A percentile compares a stretch with the other conserved stretches of the same genome.
These are phyloP conservation scores for Orbilia brochopaga DNA, from an alignment of 2,329 filamentous ascomycete genomes.

Conservation along the genomic window DNA sequence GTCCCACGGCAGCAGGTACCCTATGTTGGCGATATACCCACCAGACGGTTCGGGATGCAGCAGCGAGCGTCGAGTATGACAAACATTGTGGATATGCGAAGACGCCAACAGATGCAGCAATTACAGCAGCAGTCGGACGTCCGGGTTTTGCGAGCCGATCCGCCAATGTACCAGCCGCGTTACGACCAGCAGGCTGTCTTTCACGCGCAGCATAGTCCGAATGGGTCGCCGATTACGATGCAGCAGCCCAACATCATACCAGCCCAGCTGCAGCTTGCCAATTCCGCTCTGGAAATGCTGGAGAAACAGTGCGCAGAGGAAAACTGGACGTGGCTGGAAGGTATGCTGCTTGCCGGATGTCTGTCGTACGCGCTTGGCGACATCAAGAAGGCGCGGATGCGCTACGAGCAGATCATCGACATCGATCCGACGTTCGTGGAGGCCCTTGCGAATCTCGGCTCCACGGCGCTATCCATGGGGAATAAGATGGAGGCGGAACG, in stretches of 20 bases:
- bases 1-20: slow-evolving; percentile 13
- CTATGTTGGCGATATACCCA: slow-evolving; percentile 5
- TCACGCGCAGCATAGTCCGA: slow-evolving; percentile 29
- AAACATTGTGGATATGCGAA: slow-evolving; percentile 31
- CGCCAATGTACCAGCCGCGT: slow-evolving; percentile 34
- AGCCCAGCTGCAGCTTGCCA: slow-evolving; percentile 60
- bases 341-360: slow-evolving; percentile 88
- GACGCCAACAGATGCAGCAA: slow-evolving; percentile 28
- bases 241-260: slow-evolving; percentile 26
- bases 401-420: slow-evolving; percentile 65
- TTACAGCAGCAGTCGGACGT: slow-evolving; percentile 22
- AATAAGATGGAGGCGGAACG: slow-evolving; percentile 82
- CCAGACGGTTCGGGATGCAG: slow-evolving; percentile 33
- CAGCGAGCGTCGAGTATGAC: slow-evolving; percentile 44
- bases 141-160: slow-evolving; percentile 40
- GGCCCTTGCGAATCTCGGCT: slow-evolving; percentile 89
- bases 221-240: slow-evolving; percentile 32
- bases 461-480: slow-evolving; percentile 82
- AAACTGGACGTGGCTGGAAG: slow-evolving; percentile 87
- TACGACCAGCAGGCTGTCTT: slow-evolving; percentile 35
- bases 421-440: slow-evolving; percentile 69
- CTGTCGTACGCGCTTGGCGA: slow-evolving; percentile 70
- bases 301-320: slow-evolving; percentile 78
- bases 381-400: slow-evolving; percentile 59
- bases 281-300: slow-evolving; percentile 72